A percentile compares a stretch with the other conserved stretches of the same genome.
phyloP scores from a whole-genome alignment of 2,329 filamentous ascomycete genomes.

The Dothideomycetes sp. region DNA sequence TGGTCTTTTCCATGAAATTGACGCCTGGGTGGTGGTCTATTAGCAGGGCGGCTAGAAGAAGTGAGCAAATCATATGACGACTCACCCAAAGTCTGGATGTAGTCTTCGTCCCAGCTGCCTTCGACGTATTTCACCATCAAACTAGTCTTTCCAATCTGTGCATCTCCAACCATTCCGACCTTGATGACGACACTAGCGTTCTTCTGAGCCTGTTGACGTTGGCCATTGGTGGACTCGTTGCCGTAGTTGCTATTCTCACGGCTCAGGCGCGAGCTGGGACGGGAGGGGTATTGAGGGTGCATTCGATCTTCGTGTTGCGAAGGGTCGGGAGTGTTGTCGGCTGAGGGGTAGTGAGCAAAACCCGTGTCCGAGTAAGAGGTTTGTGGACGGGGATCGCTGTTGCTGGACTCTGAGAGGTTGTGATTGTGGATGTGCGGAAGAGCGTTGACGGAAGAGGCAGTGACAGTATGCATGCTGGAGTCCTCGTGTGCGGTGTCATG shows the following conservation, averaged over 20 bases:
- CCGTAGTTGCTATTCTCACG: constrained; percentile 21
- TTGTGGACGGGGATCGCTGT: constrained; percentile 38
- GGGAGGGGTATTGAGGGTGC: constrained; percentile 25
- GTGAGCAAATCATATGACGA: neutral
- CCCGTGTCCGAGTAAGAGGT: constrained; percentile 46
- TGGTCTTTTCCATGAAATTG: constrained; percentile 99
- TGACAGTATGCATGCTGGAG: constrained; percentile 40
- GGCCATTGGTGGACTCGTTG: constrained; percentile 23
- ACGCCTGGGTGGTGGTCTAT: constrained; percentile 50
- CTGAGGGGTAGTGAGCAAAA: constrained; percentile 36
- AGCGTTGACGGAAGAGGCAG: constrained; percentile 29
- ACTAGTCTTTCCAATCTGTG: constrained; percentile 97
- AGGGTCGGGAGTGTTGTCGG: constrained; percentile 31
- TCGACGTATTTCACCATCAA: constrained; percentile 99
- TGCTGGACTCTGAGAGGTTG: constrained; percentile 36
- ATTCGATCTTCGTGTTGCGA: constrained; percentile 26
- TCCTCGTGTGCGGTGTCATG: constrained; percentile 33
- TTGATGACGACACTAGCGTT: constrained; percentile 82
- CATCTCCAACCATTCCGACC: constrained; percentile 98
- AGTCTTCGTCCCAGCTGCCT: constrained; percentile 98
- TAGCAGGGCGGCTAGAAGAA: neutral
- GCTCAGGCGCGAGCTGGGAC: constrained; percentile 28
- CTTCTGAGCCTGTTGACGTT: constrained; percentile 36
- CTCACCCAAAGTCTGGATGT: constrained; percentile 88
- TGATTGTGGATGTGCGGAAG: constrained; percentile 31